Percentiles rank a stretch among this genome's conserved stretches.
These are phyloP conservation scores for barley (Hordeum vulgare) DNA, from an alignment of 176 grass and related monocot species.

Conservation along the genomic window MorexV3_pseudomolecules_assembly NC_058520.1:617423302-617423801, in stretches of 20 bases:
- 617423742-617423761: too few species aligned
- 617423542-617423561: not conserved
- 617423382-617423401: conserved; percentile 26
- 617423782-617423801: too few species aligned
- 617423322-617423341: conserved; percentile 99
- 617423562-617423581: not conserved
- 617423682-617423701: too few species aligned
- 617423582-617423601: not conserved
- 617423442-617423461: not conserved
- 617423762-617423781: too few species aligned
- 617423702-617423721: too few species aligned
- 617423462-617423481: not conserved
- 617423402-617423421: conserved; percentile 30
- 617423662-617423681: not conserved
- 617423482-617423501: not conserved
- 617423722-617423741: too few species aligned
- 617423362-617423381: conserved; percentile 45
- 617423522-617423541: not conserved
- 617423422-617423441: not conserved
- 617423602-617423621: conserved; percentile 9
- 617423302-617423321: conserved; percentile 79
- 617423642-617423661: not conserved
- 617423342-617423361: conserved; percentile 68
- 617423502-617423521: not conserved
- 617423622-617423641: not conserved